Percentiles rank a stretch among this genome's conserved stretches.
Conservation (phyloP, 2,329 filamentous ascomycete species). For the Fusarium oligoseptatum region DNA sequence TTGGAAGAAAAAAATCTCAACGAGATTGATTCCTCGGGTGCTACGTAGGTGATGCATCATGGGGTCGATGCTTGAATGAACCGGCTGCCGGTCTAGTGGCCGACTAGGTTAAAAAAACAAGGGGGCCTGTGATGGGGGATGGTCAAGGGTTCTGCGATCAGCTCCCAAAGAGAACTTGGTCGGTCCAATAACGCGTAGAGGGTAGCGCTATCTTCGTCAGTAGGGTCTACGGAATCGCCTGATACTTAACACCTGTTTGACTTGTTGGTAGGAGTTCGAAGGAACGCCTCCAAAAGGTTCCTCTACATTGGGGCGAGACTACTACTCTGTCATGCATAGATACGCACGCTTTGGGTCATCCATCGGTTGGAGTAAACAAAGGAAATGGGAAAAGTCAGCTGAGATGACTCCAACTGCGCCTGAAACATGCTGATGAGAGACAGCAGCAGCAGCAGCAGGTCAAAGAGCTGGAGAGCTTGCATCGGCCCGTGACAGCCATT, state of each 20-base stretch:
- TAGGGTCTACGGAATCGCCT: background rate
- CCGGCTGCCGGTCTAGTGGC: constrained; percentile 9
- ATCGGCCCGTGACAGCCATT: background rate
- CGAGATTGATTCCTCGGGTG: background rate
- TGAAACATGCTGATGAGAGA: background rate
- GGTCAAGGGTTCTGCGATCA: constrained; percentile 11
- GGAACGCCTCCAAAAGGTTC: background rate
- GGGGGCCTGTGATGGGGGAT: background rate
- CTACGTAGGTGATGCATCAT: constrained; percentile 23
- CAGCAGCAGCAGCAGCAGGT: background rate
- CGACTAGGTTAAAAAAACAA: background rate
- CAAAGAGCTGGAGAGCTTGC: background rate
- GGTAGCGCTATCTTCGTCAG: background rate
- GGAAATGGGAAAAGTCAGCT: background rate
- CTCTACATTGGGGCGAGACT: background rate
- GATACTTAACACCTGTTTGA: background rate
- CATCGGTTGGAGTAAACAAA: background rate
- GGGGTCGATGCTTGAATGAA: constrained; percentile 10
- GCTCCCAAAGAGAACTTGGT: constrained; percentile 13
- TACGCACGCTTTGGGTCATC: background rate
- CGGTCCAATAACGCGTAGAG: constrained; percentile 13
- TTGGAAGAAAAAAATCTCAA: background rate
- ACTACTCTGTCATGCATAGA: background rate
- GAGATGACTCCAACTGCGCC: background rate
- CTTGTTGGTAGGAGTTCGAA: background rate